phyloP scores from a whole-genome alignment of 352 stramenopile species.

The Globisporangium alternatum region DNA sequence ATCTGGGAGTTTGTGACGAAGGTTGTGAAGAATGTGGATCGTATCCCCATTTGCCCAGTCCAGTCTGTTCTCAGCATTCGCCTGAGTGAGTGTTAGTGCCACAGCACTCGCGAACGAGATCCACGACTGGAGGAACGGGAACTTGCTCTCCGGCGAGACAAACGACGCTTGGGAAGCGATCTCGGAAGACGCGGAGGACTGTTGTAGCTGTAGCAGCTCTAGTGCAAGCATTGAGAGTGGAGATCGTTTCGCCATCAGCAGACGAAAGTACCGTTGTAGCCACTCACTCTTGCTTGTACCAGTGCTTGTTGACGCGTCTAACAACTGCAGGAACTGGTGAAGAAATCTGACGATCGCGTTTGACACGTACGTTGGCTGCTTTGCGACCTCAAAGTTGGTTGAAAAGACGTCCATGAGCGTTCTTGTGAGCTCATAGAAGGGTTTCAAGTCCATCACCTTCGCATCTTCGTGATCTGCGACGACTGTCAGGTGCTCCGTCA shows the following conservation, averaged over 20 bases:
- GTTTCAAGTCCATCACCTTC: neutral
- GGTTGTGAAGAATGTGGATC: neutral
- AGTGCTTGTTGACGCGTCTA: slow-evolving; percentile 9
- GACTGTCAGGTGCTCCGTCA: slow-evolving; percentile 21
- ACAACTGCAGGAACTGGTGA: slow-evolving; percentile 25
- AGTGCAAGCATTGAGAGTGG: slow-evolving; percentile 29
- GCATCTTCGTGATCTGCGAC: neutral
- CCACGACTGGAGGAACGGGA: slow-evolving; percentile 66
- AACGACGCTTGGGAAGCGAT: slow-evolving; percentile 33
- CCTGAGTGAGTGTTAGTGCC: slow-evolving; percentile 17
- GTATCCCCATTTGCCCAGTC: neutral
- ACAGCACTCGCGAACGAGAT: slow-evolving; percentile 33
- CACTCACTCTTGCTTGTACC: slow-evolving; percentile 19
- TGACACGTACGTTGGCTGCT: slow-evolving; percentile 45
- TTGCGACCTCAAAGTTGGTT: slow-evolving; percentile 20
- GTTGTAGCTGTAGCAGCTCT: slow-evolving; percentile 18
- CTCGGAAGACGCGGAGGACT: slow-evolving; percentile 11
- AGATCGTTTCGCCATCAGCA: slow-evolving; percentile 21
- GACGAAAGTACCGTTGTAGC: slow-evolving; percentile 19
- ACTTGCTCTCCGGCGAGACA: slow-evolving; percentile 28
- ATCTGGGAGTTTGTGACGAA: neutral
- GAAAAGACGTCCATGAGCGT: slow-evolving; percentile 19
- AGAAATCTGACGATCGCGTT: slow-evolving; percentile 37
- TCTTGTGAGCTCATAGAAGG: slow-evolving; percentile 20
- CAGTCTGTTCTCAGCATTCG: neutral